A percentile compares a stretch with the other conserved stretches of the same genome.
Evolutionary conservation across 1,284 basidiomycete genomes (phyloP).

Genomic region (Trametes versicolor): DNA sequence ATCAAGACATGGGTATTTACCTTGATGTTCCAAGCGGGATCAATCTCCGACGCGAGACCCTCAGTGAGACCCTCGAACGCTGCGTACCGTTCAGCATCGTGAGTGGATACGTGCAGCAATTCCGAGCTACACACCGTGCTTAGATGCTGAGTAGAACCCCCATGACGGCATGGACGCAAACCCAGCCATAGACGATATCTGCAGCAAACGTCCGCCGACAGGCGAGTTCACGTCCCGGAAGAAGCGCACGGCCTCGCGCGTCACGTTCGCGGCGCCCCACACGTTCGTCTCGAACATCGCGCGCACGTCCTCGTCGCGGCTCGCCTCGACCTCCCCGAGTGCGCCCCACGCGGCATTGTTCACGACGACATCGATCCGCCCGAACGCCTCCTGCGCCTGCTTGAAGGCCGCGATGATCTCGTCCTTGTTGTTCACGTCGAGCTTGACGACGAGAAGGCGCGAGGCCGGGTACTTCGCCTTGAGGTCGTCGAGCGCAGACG

Average conservation of each 20-base stretch:
- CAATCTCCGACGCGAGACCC: too few species aligned
- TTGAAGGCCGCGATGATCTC: slow-evolving; percentile 48
- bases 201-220: slow-evolving; percentile 25
- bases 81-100: too few species aligned
- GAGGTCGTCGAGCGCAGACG: slow-evolving; percentile 40
- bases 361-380: slow-evolving; percentile 54
- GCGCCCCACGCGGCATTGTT: slow-evolving; percentile 51
- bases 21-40: too few species aligned
- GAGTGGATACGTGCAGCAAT: not conserved
- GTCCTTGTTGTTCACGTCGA: slow-evolving; percentile 50
- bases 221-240: slow-evolving; percentile 49
- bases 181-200: slow-evolving; percentile 23
- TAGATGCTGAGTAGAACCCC: slow-evolving; percentile 24
- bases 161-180: not conserved
- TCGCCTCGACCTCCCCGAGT: slow-evolving; percentile 47
- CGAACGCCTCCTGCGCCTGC: slow-evolving; percentile 46
- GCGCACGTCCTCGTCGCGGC: slow-evolving; percentile 39
- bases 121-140: slow-evolving; percentile 16
- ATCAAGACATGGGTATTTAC: too few species aligned
- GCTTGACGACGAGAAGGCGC: slow-evolving; percentile 48
- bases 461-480: slow-evolving; percentile 25
- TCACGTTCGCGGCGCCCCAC: slow-evolving; percentile 49
- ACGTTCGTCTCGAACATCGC: slow-evolving; percentile 49
- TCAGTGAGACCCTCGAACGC: too few species aligned
- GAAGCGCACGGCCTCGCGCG: slow-evolving; percentile 45